Percentiles rank a stretch among this genome's conserved stretches.
These are phyloP conservation scores for Chytridiales sp. DNA, from an alignment of 371 early-diverging fungal genomes.

Conservation along the genomic window DNA sequence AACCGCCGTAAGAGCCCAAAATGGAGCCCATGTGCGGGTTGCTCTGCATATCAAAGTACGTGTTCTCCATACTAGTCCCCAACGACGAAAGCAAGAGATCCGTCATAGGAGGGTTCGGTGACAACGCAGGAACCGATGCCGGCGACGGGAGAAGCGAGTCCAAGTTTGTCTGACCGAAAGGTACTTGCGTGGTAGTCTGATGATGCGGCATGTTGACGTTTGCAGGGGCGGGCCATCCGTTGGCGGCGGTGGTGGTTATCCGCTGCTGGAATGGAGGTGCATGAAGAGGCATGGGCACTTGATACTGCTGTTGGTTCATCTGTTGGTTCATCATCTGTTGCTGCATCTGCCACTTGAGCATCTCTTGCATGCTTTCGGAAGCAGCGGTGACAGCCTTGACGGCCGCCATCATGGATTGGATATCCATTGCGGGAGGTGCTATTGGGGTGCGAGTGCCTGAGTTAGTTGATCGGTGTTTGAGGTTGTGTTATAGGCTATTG, in stretches of 20 bases:
- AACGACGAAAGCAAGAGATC: too few species aligned
- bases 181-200: not conserved
- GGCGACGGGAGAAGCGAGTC: too few species aligned
- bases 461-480: too few species aligned
- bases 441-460: too few species aligned
- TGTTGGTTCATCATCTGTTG: conserved; percentile 9
- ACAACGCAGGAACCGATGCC: too few species aligned
- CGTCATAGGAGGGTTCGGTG: too few species aligned
- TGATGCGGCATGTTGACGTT: not conserved
- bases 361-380: conserved; percentile 19
- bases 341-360: conserved; percentile 10
- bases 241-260: not conserved
- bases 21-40: too few species aligned
- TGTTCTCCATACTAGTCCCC: too few species aligned
- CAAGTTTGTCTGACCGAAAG: not conserved
- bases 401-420: conserved; percentile 16
- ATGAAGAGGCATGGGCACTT: too few species aligned
- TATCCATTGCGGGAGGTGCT: not conserved
- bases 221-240: not conserved
- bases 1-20: not conserved
- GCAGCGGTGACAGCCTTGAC: conserved; percentile 17
- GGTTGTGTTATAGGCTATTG: too few species aligned
- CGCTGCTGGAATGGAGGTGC: too few species aligned
- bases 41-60: too few species aligned
- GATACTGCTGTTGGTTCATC: conserved; percentile 2